These are phyloP conservation scores for Pythium scleroteichum DNA, from an alignment of 352 stramenopile genomes.

Conservation along the genomic window DNA sequence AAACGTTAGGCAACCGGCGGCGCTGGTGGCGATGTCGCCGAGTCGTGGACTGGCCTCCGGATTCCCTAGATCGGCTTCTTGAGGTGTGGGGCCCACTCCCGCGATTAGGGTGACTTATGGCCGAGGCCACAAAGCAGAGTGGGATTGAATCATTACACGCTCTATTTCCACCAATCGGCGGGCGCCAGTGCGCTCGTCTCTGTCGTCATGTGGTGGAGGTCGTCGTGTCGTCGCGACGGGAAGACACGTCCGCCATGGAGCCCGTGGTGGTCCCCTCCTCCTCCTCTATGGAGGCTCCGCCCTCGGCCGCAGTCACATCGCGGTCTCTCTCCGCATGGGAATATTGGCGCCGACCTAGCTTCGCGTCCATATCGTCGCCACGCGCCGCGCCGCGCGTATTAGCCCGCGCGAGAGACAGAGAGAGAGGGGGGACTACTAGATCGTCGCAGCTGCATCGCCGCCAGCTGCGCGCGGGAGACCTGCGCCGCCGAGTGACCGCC, in stretches of 20 bases:
- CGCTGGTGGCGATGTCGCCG: not conserved
- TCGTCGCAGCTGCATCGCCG: not conserved
- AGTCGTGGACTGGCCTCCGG: conserved; percentile 18
- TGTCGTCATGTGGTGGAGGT: not conserved
- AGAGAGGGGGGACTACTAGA: not conserved
- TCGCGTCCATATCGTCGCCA: too few relatives aligned
- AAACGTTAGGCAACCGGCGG: conserved; percentile 1
- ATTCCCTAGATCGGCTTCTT: conserved; percentile 7
- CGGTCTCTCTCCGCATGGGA: conserved; percentile 18
- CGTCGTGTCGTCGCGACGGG: conserved; percentile 13
- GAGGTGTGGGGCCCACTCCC: not conserved
- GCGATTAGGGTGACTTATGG: not conserved
- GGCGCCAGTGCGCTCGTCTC: not conserved
- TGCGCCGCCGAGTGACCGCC: not conserved
- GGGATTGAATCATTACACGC: conserved; percentile 10
- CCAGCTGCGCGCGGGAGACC: not conserved
- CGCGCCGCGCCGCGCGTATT: too few relatives aligned
- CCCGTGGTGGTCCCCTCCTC: not conserved
- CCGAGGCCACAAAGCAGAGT: not conserved
- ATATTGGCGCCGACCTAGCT: not conserved
- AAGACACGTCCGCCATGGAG: not conserved
- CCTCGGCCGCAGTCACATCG: conserved; percentile 1
- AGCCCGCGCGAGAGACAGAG: not conserved
- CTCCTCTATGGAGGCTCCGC: not conserved
- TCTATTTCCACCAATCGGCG: conserved; percentile 14